These are phyloP conservation scores for Pleurotus ostreatus DNA, from an alignment of 768 basidiomycete species.

Conservation along the genomic window DNA sequence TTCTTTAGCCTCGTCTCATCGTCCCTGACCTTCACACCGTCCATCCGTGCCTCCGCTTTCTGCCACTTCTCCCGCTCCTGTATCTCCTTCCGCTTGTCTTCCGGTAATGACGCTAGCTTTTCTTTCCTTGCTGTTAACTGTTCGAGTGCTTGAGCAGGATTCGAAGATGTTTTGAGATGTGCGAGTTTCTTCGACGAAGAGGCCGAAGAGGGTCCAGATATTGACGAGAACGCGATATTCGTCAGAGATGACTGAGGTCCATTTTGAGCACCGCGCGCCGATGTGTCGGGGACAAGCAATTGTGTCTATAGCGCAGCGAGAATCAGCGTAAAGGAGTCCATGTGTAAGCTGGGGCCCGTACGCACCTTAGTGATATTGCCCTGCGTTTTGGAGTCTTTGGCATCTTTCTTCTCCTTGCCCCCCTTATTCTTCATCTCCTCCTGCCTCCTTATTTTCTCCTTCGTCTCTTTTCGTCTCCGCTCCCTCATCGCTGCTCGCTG, in stretches of 20 bases:
- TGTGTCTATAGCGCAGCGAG: slow-evolving; percentile 44
- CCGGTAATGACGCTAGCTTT: slow-evolving; percentile 71
- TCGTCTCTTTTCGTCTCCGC: slow-evolving; percentile 78
- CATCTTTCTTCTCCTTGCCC: slow-evolving; percentile 44
- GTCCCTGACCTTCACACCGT: slow-evolving; percentile 89
- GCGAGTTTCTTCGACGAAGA: slow-evolving; percentile 46
- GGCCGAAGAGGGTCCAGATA: slow-evolving; percentile 45
- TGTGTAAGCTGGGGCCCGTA: not conserved
- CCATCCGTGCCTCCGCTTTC: slow-evolving; percentile 83
- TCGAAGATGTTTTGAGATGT: slow-evolving; percentile 66
- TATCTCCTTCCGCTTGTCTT: slow-evolving; percentile 76
- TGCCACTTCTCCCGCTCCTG: slow-evolving; percentile 87
- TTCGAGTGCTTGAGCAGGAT: slow-evolving; percentile 81
- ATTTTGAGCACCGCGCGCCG: slow-evolving; percentile 20
- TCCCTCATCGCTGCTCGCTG: slow-evolving; percentile 84
- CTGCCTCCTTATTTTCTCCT: slow-evolving; percentile 72
- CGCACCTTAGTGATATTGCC: slow-evolving; percentile 53
- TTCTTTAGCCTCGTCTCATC: slow-evolving; percentile 86
- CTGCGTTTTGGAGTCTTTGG: slow-evolving; percentile 31
- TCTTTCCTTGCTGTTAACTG: slow-evolving; percentile 76
- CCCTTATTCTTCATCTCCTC: slow-evolving; percentile 53
- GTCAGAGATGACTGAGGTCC: slow-evolving; percentile 41
- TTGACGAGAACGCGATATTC: slow-evolving; percentile 66
- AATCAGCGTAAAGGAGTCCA: not conserved
- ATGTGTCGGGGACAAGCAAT: slow-evolving; percentile 62